These are phyloP conservation scores for Termitomyces sp. DNA, from an alignment of 768 basidiomycete species.

Conservation along the genomic window DNA sequence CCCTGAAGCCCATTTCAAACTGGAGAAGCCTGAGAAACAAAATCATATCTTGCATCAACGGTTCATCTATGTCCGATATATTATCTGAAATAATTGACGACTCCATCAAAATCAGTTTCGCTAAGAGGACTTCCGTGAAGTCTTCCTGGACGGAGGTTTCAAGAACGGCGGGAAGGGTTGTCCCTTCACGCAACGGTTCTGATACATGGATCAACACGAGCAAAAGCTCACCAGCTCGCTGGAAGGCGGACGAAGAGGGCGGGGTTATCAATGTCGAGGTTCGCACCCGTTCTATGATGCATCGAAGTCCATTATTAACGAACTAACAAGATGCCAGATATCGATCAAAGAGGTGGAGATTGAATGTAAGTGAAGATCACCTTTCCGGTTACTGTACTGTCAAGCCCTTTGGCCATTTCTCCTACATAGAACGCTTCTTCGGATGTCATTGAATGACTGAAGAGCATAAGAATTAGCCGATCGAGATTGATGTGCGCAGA, in stretches of 20 bases:
- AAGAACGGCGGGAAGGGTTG: constrained; percentile 38
- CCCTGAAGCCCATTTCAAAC: constrained; percentile 64
- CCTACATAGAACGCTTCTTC: constrained; percentile 82
- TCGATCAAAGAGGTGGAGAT: neutral
- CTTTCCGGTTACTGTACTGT: constrained; percentile 61
- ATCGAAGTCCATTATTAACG: constrained; percentile 66
- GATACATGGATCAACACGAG: constrained; percentile 66
- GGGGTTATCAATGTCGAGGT: constrained; percentile 22
- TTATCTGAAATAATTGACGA: constrained; percentile 23
- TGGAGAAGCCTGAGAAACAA: constrained; percentile 66
- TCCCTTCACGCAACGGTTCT: constrained; percentile 51
- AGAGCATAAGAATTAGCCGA: constrained; percentile 58
- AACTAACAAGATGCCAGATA: constrained; percentile 39
- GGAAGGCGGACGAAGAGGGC: constrained; percentile 32
- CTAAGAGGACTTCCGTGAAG: constrained; percentile 44
- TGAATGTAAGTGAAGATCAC: constrained; percentile 25
- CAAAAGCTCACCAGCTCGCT: constrained; percentile 59
- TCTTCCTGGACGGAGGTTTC: constrained; percentile 52
- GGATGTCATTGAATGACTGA: constrained; percentile 66
- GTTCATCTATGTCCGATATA: constrained; percentile 11
- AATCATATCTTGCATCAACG: constrained; percentile 38
- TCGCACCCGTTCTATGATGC: constrained; percentile 51
- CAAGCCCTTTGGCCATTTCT: constrained; percentile 73
- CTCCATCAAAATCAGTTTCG: constrained; percentile 38
- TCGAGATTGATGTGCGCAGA: constrained; percentile 60